Percentiles rank a stretch among this genome's conserved stretches.
phyloP scores from a whole-genome alignment of 2,329 filamentous ascomycete genomes.

The Onygena corvina region DNA sequence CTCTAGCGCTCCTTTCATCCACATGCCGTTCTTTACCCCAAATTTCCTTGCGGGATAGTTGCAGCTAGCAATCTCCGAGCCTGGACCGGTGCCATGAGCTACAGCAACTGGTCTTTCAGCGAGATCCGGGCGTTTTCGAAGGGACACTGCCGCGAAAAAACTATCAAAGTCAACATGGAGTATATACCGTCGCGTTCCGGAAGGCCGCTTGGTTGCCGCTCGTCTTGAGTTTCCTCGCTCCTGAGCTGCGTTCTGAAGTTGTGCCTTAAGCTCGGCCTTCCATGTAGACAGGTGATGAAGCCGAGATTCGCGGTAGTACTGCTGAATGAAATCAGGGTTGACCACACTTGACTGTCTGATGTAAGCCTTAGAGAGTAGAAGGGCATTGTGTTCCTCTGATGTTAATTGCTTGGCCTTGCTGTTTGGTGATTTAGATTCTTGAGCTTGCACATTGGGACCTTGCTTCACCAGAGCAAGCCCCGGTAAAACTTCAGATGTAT shows the following conservation, averaged over 20 bases:
- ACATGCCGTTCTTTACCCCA: conserved; percentile 96
- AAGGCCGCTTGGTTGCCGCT: conserved; percentile 41
- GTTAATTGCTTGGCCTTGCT: conserved; percentile 43
- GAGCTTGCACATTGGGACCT: not conserved
- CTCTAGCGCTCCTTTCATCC: conserved; percentile 85
- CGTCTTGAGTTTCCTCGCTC: conserved; percentile 47
- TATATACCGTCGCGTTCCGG: conserved; percentile 63
- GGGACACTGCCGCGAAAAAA: conserved; percentile 90
- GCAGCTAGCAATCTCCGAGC: conserved; percentile 93
- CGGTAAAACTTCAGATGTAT: not conserved
- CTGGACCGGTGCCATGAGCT: conserved; percentile 71
- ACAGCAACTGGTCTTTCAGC: conserved; percentile 72
- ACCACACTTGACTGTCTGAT: conserved; percentile 81
- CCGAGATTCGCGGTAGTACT: conserved; percentile 90
- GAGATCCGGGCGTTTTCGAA: conserved; percentile 63
- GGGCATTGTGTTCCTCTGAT: conserved; percentile 83
- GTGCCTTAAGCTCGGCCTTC: conserved; percentile 88
- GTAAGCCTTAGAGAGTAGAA: conserved; percentile 69
- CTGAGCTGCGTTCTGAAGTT: conserved; percentile 66
- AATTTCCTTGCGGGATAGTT: conserved; percentile 82
- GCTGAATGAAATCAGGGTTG: conserved; percentile 84
- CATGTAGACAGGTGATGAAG: conserved; percentile 90
- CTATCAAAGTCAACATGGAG: conserved; percentile 97
- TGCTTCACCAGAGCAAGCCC: not conserved
- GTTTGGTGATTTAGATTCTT: not conserved